Evolutionary conservation across 345 rosid species (phyloP), one percentile per base, ranked within the genome.

Genomic region (Boechera divaricarpa): DNA sequence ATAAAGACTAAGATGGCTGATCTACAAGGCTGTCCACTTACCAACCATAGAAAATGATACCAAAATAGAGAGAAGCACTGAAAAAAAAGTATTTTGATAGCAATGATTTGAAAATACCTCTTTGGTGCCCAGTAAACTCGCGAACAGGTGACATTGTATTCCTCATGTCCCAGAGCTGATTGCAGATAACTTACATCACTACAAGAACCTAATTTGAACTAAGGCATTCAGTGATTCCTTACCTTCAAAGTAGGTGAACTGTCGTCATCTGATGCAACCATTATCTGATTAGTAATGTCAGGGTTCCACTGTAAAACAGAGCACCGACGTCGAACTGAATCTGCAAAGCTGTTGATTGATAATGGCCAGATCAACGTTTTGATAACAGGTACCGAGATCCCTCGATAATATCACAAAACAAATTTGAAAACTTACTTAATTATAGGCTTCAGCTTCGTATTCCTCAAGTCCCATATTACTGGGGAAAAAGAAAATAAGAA

Each of bases 241-340:
- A 96, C 99, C 92, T 89, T 85, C 29, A 96, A 65, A 64, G 89
- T 72, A 63, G 98, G 98, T 57, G 94, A 88, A 63, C 82, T 76
- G 81, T 96, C 99, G 63, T 93, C 98, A 77, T 96, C 99, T 51
- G 99, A 96, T 28, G 99, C 98, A 84, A 96, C 89, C 86, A 93
- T 85, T 69, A 95, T 94, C 83, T 96, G 97, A 77, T 98, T 96
- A 73, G 99, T 92, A 80, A 91, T 81, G 76, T 93, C 96, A 79
- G 99, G 99, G 83, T 96, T 89, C 99, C 99, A 96, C 79, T 96
- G 99, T 84, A 96, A 85, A 83, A 96, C 98, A 70, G 99, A 93
- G 85, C 98, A 87, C 24, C 97, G 87, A 73, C 97, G 88, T 81
- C 97, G 85, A 83, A 84, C 70, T 45, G 99, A 90, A 86, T 96